These are phyloP conservation scores for Jacaranda copaia DNA, from an alignment of 257 asterid species.

Conservation along the genomic window DNA sequence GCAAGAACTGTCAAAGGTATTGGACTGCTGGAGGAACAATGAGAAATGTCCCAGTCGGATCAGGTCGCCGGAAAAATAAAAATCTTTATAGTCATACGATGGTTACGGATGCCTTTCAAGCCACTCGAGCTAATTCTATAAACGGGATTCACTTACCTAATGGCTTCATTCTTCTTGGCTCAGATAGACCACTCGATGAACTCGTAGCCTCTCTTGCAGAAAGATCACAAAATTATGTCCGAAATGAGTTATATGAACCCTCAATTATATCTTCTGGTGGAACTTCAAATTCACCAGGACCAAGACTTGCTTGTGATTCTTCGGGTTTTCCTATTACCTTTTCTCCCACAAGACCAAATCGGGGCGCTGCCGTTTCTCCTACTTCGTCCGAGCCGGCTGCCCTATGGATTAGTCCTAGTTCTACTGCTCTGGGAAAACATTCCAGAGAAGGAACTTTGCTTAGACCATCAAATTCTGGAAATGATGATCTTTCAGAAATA, in stretches of 20 bases:
- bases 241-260: slow-evolving; percentile 37
- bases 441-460: slow-evolving; percentile 52
- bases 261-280: slow-evolving; percentile 36
- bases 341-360: slow-evolving; percentile 38
- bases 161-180: slow-evolving; percentile 57
- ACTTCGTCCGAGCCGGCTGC: slow-evolving; percentile 5
- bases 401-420: slow-evolving; percentile 33
- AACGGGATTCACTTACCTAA: slow-evolving; percentile 47
- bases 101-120: not conserved
- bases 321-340: slow-evolving; percentile 46
- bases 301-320: slow-evolving; percentile 30
- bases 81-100: slow-evolving; percentile 42
- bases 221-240: slow-evolving; percentile 33
- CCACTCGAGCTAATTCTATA: slow-evolving; percentile 34
- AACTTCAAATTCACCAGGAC: not conserved
- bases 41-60: slow-evolving; percentile 87
- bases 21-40: slow-evolving; percentile 95
- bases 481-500: slow-evolving; percentile 4
- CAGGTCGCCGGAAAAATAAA: slow-evolving; percentile 89
- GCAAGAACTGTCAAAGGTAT: slow-evolving; percentile 86
- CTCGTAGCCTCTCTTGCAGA: not conserved
- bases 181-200: slow-evolving; percentile 22
- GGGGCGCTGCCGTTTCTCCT: slow-evolving; percentile 33
- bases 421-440: slow-evolving; percentile 61
- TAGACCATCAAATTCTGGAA: slow-evolving; percentile 27